Base-by-base conservation (phyloP, 352 stramenopile genomes). In the Pythium aquatile region DNA sequence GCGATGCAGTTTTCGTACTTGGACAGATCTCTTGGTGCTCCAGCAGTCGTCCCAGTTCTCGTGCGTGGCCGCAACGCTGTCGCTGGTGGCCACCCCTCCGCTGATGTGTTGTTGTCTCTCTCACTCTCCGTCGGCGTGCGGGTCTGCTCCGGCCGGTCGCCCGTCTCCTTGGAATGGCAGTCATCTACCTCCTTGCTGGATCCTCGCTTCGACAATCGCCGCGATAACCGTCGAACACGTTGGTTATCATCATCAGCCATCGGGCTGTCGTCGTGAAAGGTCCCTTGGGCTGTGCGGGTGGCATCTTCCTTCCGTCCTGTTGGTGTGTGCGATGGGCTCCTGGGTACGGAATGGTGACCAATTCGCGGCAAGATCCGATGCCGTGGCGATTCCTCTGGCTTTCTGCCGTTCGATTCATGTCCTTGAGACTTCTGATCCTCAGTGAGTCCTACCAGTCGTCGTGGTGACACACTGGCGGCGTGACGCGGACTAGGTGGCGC, bases 401-500 rank as follows among this genome's bases (percentile, higher is more conserved):
- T 51, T 2, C 10, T 51, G 20, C 44, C 29, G n/a, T 28, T 1
- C 2, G 6, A 6, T 2, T 51, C 44, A 14, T 24, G n/a, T 14
- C 44, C 44, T 14, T 51, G 44, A 29, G 17, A 13, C 2, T 6
- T 11, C 44, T 13, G 44, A n/a, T 51, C 44, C n/a, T 51, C 44
- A 10, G 17, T 1, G n/a, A 51, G 1, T 6, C 11, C 44, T 8
- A 24, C 8, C 5, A 51, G 44, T 51, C 44, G 44, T 24, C 44
- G 44, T 51, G 44, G 44, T 5, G 44, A 51, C 17, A 29, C 1
- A 29, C 44, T 51, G n/a, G 11, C 44, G n/a, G 11, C 17, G 5
- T 51, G 44, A 24, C 44, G 44, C 5, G 44, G 52, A 49, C 48
- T 66, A 5, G 24, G 28, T 49, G 35, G 37, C 28, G 40, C 40